These are phyloP conservation scores for Nakazawaea wickerhamii DNA, from an alignment of 805 yeast genomes.

Conservation along the genomic window DNA sequence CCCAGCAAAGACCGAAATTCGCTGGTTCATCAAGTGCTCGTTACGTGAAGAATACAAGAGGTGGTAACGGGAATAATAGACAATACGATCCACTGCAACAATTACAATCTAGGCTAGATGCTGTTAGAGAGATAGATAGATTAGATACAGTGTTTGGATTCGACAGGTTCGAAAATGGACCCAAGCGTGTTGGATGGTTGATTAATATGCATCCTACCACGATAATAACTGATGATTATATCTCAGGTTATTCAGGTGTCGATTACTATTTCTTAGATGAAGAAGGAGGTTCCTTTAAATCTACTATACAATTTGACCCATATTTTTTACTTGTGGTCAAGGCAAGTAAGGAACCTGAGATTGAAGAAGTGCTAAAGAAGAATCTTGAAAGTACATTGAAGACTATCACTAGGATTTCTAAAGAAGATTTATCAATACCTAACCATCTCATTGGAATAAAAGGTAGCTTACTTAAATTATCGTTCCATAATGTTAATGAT, in stretches of 20 bases:
- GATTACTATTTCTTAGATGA: conserved; percentile 93
- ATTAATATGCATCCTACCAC: conserved; percentile 90
- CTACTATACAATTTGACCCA: conserved; percentile 79
- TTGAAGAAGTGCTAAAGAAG: conserved; percentile 78
- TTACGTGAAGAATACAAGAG: conserved; percentile 36
- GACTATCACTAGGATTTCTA: conserved; percentile 44
- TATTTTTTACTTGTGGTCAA: conserved; percentile 70
- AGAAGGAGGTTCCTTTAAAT: conserved; percentile 94
- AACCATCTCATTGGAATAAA: conserved; percentile 82
- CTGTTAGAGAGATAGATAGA: conserved; percentile 55
- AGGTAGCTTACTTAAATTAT: conserved; percentile 57
- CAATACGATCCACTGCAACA: conserved; percentile 14
- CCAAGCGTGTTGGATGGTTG: conserved; percentile 80
- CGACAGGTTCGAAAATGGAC: conserved; percentile 67
- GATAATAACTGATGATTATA: conserved; percentile 49
- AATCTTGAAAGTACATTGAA: conserved; percentile 62
- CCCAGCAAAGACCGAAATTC: conserved; percentile 19
- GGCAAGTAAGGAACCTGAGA: conserved; percentile 61
- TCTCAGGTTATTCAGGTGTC: conserved; percentile 79
- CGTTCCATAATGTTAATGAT: conserved; percentile 71
- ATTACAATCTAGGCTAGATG: conserved; percentile 40
- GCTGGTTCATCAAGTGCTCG: conserved; percentile 50
- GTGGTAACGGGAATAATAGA: not conserved
- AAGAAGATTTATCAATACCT: conserved; percentile 77
- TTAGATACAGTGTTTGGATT: conserved; percentile 87